Conservation (phyloP, 78 protist species). For the Dictyostelium capitatum region DNA sequence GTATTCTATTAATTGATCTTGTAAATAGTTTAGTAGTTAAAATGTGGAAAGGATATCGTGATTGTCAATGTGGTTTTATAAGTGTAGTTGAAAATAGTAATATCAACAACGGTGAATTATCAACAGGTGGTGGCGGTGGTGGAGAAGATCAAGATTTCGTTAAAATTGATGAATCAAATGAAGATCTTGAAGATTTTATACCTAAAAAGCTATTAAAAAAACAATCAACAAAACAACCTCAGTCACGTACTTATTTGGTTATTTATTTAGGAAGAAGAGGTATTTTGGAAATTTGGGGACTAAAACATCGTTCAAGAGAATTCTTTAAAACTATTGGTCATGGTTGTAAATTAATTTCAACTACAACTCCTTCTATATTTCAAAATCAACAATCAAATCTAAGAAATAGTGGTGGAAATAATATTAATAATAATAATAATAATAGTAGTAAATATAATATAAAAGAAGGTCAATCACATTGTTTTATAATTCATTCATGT, state of each 20-base stretch:
- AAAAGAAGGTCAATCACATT: neutral
- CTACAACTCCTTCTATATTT: slow-evolving; percentile 2
- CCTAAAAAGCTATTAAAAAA: slow-evolving; percentile 59
- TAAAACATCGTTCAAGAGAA: slow-evolving; percentile 51
- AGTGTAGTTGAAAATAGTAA: neutral
- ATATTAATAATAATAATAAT: no score
- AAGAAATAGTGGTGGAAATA: neutral
- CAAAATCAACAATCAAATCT: neutral
- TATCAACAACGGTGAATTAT: neutral
- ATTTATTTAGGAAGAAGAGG: slow-evolving; percentile 80
- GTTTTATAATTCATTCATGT: slow-evolving; percentile 14
- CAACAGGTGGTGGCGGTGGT: no score
- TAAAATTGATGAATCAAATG: neutral
- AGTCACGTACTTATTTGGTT: slow-evolving; percentile 20
- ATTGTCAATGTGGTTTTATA: slow-evolving; percentile 85
- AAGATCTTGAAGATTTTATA: slow-evolving; percentile 53
- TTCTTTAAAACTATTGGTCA: slow-evolving; percentile 63
- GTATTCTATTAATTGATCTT: slow-evolving; percentile 80
- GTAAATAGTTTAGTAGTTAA: slow-evolving; percentile 51
- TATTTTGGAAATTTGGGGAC: slow-evolving; percentile 77
- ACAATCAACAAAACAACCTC: neutral
- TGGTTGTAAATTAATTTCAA: slow-evolving; percentile 60
- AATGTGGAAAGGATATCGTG: slow-evolving; percentile 91
- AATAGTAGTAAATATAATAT: neutral
- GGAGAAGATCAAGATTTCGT: no score